Evolutionary conservation across 2,329 filamentous ascomycete genomes (phyloP), one percentile per base, ranked within the genome.

Genomic region (Aspergillus fischeri): DNA sequence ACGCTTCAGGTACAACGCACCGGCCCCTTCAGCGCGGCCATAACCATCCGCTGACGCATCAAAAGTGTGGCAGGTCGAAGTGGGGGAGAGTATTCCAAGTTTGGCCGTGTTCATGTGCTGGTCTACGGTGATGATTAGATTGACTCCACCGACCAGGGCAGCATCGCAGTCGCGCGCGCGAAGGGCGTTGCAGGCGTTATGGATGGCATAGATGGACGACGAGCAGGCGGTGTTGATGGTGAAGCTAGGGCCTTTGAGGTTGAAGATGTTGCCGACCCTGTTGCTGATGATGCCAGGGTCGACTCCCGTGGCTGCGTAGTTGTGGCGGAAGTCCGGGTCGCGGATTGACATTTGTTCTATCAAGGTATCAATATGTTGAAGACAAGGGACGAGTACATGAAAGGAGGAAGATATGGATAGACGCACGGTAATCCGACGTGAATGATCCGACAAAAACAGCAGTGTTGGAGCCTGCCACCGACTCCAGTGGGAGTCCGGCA

Each of bases 191-290:
- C 70, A 75, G 0, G 77, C 77, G 8, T 63, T 60, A 42, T 79
- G 70, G 0, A 80, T 64, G 0, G 73, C 72, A 2, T 75, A 73
- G 0, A 70, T 42, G 0, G 73, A 74, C 0, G 73, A 73, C 0
- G 75, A 77, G 54, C 76, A 78, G 0, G 72, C 75, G 0, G 72
- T 75, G 52, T 77, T 72, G 0, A 66, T 10, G 3, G 48, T 51
- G 4, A 60, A 32, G 9, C 57, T 59, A 3, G 75, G 74, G 0
- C 75, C 74, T 0, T 68, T 65, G 58, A 71, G 68, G 9, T 73
- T 67, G n/a, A 75, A 76, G 24, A 25, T 25, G 24, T 25, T 25
- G 24, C 24, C 24, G 24, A 25, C 24, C 24, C 24, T 25, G 24
- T 25, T 25, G 24, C 24, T 25, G 24, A 25, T 25, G 24, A 25